A percentile compares a stretch with the other conserved stretches of the same genome.
These are phyloP conservation scores for Fusarium sororula DNA, from an alignment of 2,329 filamentous ascomycete genomes.

Conservation along the genomic window DNA sequence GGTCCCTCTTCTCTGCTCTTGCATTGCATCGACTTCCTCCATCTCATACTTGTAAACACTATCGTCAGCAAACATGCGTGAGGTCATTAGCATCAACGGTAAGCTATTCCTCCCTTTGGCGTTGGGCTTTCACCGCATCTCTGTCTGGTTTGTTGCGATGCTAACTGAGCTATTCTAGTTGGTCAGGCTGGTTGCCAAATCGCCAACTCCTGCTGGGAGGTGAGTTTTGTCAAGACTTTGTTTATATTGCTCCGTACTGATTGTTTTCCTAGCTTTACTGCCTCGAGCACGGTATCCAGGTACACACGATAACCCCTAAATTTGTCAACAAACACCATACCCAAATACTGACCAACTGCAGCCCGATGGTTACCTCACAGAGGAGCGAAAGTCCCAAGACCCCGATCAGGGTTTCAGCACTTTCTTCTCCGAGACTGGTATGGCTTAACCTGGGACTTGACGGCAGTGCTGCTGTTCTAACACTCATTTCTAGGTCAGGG, in stretches of 20 bases:
- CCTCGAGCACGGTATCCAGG: constrained; percentile 99
- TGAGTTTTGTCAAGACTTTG: constrained; percentile 61
- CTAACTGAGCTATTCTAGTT: constrained; percentile 75
- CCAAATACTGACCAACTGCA: constrained; percentile 51
- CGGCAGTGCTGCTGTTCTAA: constrained; percentile 21
- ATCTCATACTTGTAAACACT: constrained; percentile 36
- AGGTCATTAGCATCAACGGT: constrained; percentile 99
- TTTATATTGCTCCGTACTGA: constrained; percentile 42
- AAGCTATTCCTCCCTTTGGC: constrained; percentile 54
- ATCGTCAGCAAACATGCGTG: constrained; percentile 81
- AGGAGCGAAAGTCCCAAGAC: constrained; percentile 93
- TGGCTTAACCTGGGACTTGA: constrained; percentile 12
- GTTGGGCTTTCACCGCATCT: constrained; percentile 55
- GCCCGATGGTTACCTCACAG: constrained; percentile 98
- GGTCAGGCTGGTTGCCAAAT: constrained; percentile 99
- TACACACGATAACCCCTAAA: constrained; percentile 57
- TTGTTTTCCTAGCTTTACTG: constrained; percentile 83
- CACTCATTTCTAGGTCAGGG: constrained; percentile 75
- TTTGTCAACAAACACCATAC: constrained; percentile 32
- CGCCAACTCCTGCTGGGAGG: constrained; percentile 99
- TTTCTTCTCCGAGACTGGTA: constrained; percentile 99
- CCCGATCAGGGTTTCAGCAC: constrained; percentile 99
- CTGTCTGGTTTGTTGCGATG: constrained; percentile 38
- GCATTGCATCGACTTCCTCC: constrained; percentile 47
- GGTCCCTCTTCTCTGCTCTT: constrained; percentile 46